These are phyloP conservation scores for Gelatoporia subvermispora DNA, from an alignment of 768 basidiomycete genomes.

Conservation along the genomic window DNA sequence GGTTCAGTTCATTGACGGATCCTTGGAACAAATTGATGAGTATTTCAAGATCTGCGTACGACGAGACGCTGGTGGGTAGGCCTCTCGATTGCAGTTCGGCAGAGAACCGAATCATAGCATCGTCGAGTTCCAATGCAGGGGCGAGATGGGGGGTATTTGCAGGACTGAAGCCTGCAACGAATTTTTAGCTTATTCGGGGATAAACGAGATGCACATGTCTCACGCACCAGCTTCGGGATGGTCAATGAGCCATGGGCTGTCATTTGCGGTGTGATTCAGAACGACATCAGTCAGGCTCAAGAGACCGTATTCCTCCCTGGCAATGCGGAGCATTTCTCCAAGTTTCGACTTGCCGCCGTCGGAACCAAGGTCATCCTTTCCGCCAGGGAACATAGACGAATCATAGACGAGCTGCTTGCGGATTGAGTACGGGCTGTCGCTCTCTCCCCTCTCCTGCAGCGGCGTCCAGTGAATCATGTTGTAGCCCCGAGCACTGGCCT, in stretches of 20 bases:
- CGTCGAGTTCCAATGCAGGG: constrained; percentile 90
- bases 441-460: constrained; percentile 84
- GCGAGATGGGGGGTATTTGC: constrained; percentile 87
- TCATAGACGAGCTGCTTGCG: constrained; percentile 84
- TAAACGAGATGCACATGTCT: background rate
- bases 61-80: constrained; percentile 67
- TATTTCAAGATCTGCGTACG: constrained; percentile 59
- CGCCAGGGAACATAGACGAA: constrained; percentile 54
- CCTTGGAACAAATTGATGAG: constrained; percentile 62
- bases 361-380: constrained; percentile 24
- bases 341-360: constrained; percentile 55
- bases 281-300: constrained; percentile 93
- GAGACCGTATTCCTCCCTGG: constrained; percentile 83
- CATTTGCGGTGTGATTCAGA: constrained; percentile 94
- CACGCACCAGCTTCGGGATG: constrained; percentile 89
- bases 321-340: constrained; percentile 59
- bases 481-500: constrained; percentile 87
- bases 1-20: constrained; percentile 56
- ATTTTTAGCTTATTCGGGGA: background rate
- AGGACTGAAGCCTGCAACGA: constrained; percentile 75
- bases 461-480: constrained; percentile 99
- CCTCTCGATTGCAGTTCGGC: constrained; percentile 54
- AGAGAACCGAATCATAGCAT: constrained; percentile 81
- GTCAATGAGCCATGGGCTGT: constrained; percentile 84
- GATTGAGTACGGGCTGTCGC: constrained; percentile 92